Evolutionary conservation across 2,329 filamentous ascomycete species (phyloP).

Genomic region (Xylariaceae sp.): DNA sequence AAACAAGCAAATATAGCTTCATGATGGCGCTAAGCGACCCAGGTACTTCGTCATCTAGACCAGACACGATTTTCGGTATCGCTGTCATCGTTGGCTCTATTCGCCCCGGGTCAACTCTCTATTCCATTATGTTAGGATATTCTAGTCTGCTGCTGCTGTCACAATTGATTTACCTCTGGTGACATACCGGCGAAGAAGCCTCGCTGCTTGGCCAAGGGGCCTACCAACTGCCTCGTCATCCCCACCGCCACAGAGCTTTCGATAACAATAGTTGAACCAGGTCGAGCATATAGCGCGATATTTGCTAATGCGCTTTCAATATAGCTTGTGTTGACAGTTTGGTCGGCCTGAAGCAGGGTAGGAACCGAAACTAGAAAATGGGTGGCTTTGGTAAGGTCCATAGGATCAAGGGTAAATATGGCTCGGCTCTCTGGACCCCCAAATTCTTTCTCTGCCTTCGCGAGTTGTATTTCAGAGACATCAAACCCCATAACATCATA

Average conservation of each 20-base stretch:
- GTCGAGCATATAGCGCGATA: constrained; percentile 48
- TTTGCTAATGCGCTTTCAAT: constrained; percentile 24
- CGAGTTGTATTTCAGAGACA: constrained; percentile 22
- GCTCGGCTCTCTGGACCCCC: constrained; percentile 30
- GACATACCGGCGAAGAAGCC: constrained; percentile 57
- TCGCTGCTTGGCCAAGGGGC: constrained; percentile 48
- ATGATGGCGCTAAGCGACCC: constrained; percentile 52
- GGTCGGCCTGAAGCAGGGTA: not conserved
- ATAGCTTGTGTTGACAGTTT: not conserved
- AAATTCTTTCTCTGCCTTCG: constrained; percentile 41
- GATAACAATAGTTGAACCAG: constrained; percentile 55
- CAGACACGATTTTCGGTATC: constrained; percentile 61
- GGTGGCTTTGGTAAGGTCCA: not conserved
- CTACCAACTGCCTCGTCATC: constrained; percentile 58
- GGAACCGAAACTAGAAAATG: not conserved
- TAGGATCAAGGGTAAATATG: too few relatives aligned
- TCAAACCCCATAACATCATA: constrained; percentile 56
- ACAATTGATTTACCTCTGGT: constrained; percentile 45
- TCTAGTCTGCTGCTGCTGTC: not conserved
- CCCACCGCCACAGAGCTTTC: constrained; percentile 62
- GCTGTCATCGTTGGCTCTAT: constrained; percentile 47
- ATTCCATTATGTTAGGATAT: constrained; percentile 27
- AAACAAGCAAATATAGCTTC: constrained; percentile 48
- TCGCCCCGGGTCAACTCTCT: constrained; percentile 36
- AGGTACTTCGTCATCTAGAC: constrained; percentile 53